Evolutionary conservation across 2,329 filamentous ascomycete genomes (phyloP).

Genomic region (Xylariaceae sp.): DNA sequence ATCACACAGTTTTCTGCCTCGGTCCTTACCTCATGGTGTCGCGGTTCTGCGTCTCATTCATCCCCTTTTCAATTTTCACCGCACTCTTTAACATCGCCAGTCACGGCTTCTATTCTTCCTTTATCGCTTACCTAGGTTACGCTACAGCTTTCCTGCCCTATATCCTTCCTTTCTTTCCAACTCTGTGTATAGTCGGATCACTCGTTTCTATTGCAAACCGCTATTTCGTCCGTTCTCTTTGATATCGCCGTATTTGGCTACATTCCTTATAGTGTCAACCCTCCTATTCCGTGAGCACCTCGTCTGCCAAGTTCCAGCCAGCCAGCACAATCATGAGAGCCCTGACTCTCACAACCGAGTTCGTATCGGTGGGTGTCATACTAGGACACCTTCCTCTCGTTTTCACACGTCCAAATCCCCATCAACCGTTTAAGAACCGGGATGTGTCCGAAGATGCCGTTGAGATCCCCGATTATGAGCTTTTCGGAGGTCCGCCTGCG

Average conservation of each 20-base stretch:
- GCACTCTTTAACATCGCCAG: neutral
- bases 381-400: slow-evolving; percentile 24
- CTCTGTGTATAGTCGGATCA: neutral
- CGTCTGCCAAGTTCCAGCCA: neutral
- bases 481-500: slow-evolving; percentile 22
- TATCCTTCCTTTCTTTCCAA: neutral
- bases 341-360: slow-evolving; percentile 31
- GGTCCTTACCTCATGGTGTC: neutral
- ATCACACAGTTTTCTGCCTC: neutral
- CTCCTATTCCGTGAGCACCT: neutral
- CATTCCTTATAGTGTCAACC: neutral
- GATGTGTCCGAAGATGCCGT: slow-evolving; percentile 8
- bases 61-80: neutral
- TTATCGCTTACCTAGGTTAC: too few species aligned
- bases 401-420: slow-evolving; percentile 14
- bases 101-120: neutral
- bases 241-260: neutral
- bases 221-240: neutral
- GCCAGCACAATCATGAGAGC: slow-evolving; percentile 36
- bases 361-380: slow-evolving; percentile 35
- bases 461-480: slow-evolving; percentile 20
- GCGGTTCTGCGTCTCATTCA: neutral
- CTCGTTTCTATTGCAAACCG: slow-evolving; percentile 1
- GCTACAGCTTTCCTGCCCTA: too few species aligned
- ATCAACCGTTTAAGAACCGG: slow-evolving; percentile 6